Base-by-base conservation (phyloP, 2,329 filamentous ascomycete species). In the Geosmithia flava region DNA sequence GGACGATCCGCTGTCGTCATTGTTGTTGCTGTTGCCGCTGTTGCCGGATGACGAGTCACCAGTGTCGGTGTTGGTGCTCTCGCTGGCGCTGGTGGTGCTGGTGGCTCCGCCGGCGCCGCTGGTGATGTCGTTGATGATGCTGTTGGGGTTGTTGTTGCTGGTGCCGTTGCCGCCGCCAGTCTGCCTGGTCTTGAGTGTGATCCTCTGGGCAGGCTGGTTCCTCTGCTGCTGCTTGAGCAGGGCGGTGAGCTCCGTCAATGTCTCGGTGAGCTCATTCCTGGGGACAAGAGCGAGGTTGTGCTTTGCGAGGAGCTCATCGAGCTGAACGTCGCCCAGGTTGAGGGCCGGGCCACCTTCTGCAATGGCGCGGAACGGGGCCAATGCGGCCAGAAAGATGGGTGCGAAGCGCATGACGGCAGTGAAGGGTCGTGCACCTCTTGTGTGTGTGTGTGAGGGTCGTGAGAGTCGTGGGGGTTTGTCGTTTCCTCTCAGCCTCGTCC, bases 201-300 rank as follows among this genome's bases (percentile, higher is more conserved):
- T 20, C 42, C 42, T 29, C 19, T 11, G n/a, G 41, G 17, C 48
- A 44, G 13, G 23, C 33, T 37, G 46, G 39, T 20, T 37, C 29
- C 16, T 6, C 29, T 51, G 47, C 20, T 52, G 62, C 29, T 58
- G 63, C 53, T 61, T 62, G 29, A 71, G 64, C 19, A 71, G 56
- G 7, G 54, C 54, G 41, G 64, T 70, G 48, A 71, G 62, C 54
- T 71, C 67, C 6, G 62, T 64, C 16, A 71, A 51, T 1, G 63
- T 67, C 42, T 70, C 68, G n/a, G 68, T 68, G 48, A 71, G 64
- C 48, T 71, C 67, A 44, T 65, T 68, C n/a, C 66, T 61, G 33
- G 68, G 68, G 7, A 70, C 68, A 46, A 71, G 55, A 27, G 64
- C 68, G 30, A 71, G 58, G 47, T 70, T 68, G 54, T 70, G 67